phyloP scores from a whole-genome alignment of 2,329 filamentous ascomycete genomes.

The Diaporthe humulicola region DNA sequence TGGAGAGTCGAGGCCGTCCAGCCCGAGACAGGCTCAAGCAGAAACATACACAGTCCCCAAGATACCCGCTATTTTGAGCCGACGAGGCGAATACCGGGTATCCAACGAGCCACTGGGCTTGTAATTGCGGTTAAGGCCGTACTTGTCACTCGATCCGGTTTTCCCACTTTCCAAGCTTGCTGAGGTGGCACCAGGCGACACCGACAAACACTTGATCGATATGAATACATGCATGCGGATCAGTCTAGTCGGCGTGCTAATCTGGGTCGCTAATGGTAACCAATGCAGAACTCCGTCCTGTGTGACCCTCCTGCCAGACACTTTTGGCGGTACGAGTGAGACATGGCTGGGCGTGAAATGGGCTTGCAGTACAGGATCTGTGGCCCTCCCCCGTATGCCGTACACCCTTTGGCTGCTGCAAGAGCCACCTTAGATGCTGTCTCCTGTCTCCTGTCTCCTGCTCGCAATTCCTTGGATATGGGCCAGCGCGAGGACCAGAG shows the following conservation, averaged over 20 bases:
- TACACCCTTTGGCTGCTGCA: conserved; percentile 33
- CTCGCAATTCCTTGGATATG: background rate
- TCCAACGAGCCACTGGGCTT: background rate
- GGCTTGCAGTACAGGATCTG: conserved; percentile 31
- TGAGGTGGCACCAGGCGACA: conserved; percentile 26
- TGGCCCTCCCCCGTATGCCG: conserved; percentile 25
- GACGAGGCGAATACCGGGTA: conserved; percentile 33
- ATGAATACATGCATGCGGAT: conserved; percentile 13
- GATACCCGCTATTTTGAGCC: conserved; percentile 12
- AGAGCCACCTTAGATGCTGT: background rate
- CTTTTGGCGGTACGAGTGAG: conserved; percentile 24
- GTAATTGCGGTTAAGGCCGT: conserved; percentile 35
- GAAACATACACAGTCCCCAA: conserved; percentile 36
- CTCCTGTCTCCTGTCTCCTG: background rate
- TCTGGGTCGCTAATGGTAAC: conserved; percentile 28
- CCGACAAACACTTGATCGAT: conserved; percentile 33
- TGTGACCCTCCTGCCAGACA: conserved; percentile 38
- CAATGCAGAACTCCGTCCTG: conserved; percentile 32
- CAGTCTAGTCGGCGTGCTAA: background rate
- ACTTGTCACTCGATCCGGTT: conserved; percentile 4
- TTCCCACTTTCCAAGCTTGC: conserved; percentile 8
- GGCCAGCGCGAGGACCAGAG: background rate
- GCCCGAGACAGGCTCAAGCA: conserved; percentile 39
- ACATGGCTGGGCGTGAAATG: conserved; percentile 36
- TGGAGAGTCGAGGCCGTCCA: conserved; percentile 1